Percentiles rank a stretch among this genome's conserved stretches.
Evolutionary conservation across 73 alveolate genomes (phyloP).

Genomic region (Stentor coeruleus): DNA sequence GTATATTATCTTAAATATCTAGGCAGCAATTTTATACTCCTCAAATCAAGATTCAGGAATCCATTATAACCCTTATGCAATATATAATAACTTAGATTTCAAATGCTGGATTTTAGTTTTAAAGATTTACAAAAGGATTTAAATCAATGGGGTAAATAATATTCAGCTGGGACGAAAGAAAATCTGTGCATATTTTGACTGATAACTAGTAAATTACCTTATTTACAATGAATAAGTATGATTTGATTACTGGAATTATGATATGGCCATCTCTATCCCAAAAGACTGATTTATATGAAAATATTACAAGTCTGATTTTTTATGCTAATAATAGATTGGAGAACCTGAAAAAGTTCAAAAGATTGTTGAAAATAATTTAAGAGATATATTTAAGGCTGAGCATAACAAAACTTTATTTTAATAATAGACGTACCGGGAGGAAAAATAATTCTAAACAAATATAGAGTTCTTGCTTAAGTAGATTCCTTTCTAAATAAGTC

Average conservation of each 20-base stretch:
- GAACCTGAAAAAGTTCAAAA: conserved; percentile 55
- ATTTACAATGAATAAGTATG: conserved; percentile 36
- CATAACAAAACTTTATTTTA: not conserved
- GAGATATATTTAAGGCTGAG: conserved; percentile 25
- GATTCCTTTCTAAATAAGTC: not conserved
- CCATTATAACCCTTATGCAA: conserved; percentile 35
- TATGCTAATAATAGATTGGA: conserved; percentile 53
- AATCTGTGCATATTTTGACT: conserved; percentile 44
- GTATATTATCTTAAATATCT: not conserved
- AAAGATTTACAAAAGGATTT: conserved; percentile 39
- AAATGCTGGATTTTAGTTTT: conserved; percentile 46
- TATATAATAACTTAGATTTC: conserved; percentile 20
- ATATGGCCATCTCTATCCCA: conserved; percentile 20
- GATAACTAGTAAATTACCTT: not conserved
- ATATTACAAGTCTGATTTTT: conserved; percentile 29
- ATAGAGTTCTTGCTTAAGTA: not conserved
- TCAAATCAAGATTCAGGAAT: conserved; percentile 11
- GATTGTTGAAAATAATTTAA: conserved; percentile 40
- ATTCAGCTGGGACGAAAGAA: conserved; percentile 46
- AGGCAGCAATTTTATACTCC: not conserved
- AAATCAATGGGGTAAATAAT: conserved; percentile 38
- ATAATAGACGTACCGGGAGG: not conserved
- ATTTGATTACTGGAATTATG: conserved; percentile 30
- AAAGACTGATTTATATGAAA: conserved; percentile 36
- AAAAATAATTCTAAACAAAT: not conserved